phyloP scores from a whole-genome alignment of 495 filamentous ascomycete genomes.

The Aspergillus homomorphus region DNA sequence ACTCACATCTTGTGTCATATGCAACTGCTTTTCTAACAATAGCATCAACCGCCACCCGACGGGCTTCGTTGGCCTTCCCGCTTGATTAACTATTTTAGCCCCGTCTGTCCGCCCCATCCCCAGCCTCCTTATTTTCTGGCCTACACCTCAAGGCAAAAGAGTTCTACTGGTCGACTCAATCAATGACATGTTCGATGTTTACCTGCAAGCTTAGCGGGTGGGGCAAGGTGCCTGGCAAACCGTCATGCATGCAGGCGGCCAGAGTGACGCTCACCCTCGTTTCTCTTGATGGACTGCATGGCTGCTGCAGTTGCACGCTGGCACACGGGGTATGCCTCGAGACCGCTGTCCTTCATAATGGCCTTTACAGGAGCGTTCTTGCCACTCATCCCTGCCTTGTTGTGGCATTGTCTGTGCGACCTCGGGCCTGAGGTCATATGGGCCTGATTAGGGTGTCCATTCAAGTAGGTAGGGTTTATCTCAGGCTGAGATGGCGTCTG shows the following conservation, averaged over 20 bases:
- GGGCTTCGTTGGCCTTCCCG: background rate
- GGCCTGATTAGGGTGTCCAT: background rate
- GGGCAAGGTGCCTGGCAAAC: background rate
- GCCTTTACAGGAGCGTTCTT: background rate
- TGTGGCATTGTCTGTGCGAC: background rate
- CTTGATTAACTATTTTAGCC: conserved; percentile 5
- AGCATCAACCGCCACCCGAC: background rate
- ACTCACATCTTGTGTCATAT: background rate
- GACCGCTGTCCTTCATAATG: too few relatives aligned
- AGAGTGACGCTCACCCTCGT: background rate
- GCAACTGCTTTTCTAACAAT: conserved; percentile 1
- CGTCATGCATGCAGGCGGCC: background rate
- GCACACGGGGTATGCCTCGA: background rate
- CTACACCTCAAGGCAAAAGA: background rate
- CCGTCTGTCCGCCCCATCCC: conserved; percentile 17
- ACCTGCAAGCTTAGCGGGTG: background rate
- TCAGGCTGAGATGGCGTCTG: background rate
- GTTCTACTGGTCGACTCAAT: background rate
- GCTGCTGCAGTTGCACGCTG: background rate
- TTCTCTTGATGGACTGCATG: background rate
- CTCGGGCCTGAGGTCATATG: background rate
- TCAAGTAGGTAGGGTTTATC: background rate
- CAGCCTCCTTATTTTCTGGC: conserved; percentile 20
- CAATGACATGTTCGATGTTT: background rate
- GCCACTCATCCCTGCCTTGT: background rate